Percentiles rank a stretch among this genome's conserved stretches.
phyloP scores from a whole-genome alignment of 2,329 filamentous ascomycete genomes.

The Neonectria hederae region DNA sequence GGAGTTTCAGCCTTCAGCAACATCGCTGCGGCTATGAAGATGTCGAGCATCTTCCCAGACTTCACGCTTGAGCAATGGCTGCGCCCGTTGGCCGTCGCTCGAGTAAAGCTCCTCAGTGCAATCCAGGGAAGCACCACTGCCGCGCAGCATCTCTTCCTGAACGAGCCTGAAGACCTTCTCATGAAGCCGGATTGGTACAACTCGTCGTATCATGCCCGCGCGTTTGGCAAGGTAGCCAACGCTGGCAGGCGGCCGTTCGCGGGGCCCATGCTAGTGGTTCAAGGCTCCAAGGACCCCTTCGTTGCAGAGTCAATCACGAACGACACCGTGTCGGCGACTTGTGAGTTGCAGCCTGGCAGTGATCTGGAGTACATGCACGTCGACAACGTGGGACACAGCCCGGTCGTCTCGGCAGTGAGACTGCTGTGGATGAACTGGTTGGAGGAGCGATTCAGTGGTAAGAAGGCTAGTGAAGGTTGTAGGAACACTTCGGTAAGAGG shows the following conservation, averaged over 20 bases:
- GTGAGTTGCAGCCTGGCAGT: no score
- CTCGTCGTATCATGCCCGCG: slow-evolving; percentile 10
- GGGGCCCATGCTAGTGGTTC: slow-evolving; percentile 49
- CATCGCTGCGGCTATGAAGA: background rate
- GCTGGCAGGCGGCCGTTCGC: slow-evolving; percentile 44
- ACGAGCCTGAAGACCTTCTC: fast-evolving
- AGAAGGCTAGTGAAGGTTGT: no score
- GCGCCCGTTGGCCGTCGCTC: slow-evolving; percentile 16
- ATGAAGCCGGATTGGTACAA: background rate
- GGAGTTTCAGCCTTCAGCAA: background rate
- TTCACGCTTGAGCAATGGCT: slow-evolving; percentile 32
- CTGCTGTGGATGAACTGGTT: no score
- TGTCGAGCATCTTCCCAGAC: slow-evolving; percentile 17
- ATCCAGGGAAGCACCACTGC: slow-evolving; percentile 9
- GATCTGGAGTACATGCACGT: no score
- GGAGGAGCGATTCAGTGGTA: no score
- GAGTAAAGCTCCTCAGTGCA: slow-evolving; percentile 12
- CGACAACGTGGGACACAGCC: no score
- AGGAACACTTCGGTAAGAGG: no score
- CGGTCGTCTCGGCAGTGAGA: no score
- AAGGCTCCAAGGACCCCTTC: slow-evolving; percentile 43
- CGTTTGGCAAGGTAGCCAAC: slow-evolving; percentile 11
- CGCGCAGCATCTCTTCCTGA: slow-evolving; percentile 12
- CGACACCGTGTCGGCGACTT: no score
- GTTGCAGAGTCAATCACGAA: background rate